These are phyloP conservation scores for Didymellaceae sp. DNA, from an alignment of 2,329 filamentous ascomycete species.

Conservation along the genomic window DNA sequence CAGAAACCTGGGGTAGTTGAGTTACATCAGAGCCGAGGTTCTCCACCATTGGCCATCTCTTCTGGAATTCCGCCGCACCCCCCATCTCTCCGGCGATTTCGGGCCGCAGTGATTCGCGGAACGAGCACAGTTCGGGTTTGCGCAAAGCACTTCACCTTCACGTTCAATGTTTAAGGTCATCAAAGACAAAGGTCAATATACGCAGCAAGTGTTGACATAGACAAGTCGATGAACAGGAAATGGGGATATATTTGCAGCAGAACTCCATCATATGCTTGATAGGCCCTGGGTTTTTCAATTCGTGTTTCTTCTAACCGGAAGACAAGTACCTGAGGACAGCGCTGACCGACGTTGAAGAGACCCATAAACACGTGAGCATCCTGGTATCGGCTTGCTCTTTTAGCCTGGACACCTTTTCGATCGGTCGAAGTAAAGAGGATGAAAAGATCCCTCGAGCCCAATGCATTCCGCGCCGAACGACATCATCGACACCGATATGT, in stretches of 20 bases:
- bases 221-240: constrained; percentile 17
- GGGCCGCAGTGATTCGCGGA: not conserved
- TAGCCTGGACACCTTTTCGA: constrained; percentile 48
- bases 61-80: constrained; percentile 1
- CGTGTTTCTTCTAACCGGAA: constrained; percentile 49
- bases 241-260: constrained; percentile 37
- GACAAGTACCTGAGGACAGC: constrained; percentile 44
- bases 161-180: too few species aligned
- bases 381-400: constrained; percentile 47
- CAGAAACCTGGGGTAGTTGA: constrained; percentile 32
- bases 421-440: constrained; percentile 47
- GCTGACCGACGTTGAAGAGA: constrained; percentile 48
- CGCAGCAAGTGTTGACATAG: not conserved
- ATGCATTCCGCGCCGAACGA: constrained; percentile 48
- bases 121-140: not conserved
- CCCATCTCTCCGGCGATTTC: constrained; percentile 18
- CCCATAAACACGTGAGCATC: constrained; percentile 49
- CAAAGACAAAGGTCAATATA: not conserved
- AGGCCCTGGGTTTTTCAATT: constrained; percentile 49
- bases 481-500: constrained; percentile 39
- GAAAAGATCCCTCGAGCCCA: constrained; percentile 49
- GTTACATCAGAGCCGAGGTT: constrained; percentile 41
- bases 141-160: too few species aligned
- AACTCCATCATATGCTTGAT: constrained; percentile 46
- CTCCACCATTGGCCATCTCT: constrained; percentile 23